These are phyloP conservation scores for Tolypocladium capitatum DNA, from an alignment of 2,329 filamentous ascomycete genomes.

Conservation along the genomic window DNA sequence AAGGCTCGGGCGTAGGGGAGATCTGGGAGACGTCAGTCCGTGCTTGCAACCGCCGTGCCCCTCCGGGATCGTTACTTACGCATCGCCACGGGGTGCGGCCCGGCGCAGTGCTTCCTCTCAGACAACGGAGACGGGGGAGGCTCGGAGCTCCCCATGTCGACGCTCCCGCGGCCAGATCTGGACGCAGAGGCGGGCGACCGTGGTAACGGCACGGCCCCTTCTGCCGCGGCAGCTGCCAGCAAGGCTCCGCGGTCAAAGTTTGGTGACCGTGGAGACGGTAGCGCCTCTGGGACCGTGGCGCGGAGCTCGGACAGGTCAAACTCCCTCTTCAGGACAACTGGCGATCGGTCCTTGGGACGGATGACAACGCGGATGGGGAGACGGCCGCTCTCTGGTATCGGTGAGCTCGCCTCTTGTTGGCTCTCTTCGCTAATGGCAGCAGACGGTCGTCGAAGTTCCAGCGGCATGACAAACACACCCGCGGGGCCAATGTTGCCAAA, in stretches of 20 bases:
- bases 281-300: conserved; percentile 27
- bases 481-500: conserved; percentile 7
- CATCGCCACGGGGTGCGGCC: conserved; percentile 3
- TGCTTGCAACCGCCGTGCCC: background rate
- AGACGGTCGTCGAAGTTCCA: conserved; percentile 10
- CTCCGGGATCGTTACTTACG: conserved; percentile 2
- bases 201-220: background rate
- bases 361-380: conserved; percentile 15
- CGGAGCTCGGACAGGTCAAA: conserved; percentile 37
- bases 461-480: conserved; percentile 13
- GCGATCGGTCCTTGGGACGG: conserved; percentile 22
- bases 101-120: background rate
- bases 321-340: conserved; percentile 34
- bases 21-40: conserved; percentile 8
- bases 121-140: background rate
- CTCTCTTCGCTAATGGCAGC: background rate
- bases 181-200: background rate
- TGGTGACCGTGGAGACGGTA: conserved; percentile 7
- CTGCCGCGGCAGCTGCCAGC: conserved; percentile 2
- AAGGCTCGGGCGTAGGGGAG: conserved; percentile 17
- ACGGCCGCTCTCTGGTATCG: conserved; percentile 2
- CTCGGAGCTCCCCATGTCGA: background rate
- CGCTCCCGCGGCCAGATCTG: background rate
- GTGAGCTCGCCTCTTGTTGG: background rate
- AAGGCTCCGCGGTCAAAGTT: conserved; percentile 7